Evolutionary conservation across 2,329 filamentous ascomycete species (phyloP).

Genomic region (Xylariaceae sp.): DNA sequence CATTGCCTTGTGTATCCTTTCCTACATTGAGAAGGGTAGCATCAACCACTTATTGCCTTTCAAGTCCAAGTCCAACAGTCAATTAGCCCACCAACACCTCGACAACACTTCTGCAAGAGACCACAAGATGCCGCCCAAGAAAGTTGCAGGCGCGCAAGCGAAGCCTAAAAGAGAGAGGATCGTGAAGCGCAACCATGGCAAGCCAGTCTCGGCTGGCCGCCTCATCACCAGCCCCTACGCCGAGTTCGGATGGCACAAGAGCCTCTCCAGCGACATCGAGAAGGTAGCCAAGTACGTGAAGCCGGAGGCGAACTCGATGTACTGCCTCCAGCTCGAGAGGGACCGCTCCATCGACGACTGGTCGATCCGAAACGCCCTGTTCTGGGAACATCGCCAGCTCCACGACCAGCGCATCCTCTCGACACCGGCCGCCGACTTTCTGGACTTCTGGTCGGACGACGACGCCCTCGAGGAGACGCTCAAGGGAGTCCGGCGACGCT

Average conservation of each 20-base stretch:
- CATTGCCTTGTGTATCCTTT: too few species aligned
- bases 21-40: too few species aligned
- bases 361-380: conserved; percentile 14
- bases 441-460: conserved; percentile 12
- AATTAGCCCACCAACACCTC: too few species aligned
- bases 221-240: conserved; percentile 12
- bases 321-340: conserved; percentile 13
- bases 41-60: too few species aligned
- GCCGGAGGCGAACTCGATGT: conserved; percentile 11
- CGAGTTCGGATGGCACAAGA: conserved; percentile 17
- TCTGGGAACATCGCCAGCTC: conserved; percentile 20
- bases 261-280: conserved; percentile 9
- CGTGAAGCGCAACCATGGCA: background rate
- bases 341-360: conserved; percentile 7
- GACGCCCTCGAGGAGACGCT: conserved; percentile 4
- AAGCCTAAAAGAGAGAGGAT: background rate
- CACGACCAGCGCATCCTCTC: conserved; percentile 8
- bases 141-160: conserved; percentile 1
- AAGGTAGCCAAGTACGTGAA: conserved; percentile 4
- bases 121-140: background rate
- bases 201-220: conserved; percentile 13
- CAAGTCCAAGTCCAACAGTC: too few species aligned
- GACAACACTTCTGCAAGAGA: too few species aligned
- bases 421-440: conserved; percentile 13
- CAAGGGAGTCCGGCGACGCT: background rate